Base-by-base conservation (phyloP, 768 basidiomycete species). In the Rhizopogon sp. region DNA sequence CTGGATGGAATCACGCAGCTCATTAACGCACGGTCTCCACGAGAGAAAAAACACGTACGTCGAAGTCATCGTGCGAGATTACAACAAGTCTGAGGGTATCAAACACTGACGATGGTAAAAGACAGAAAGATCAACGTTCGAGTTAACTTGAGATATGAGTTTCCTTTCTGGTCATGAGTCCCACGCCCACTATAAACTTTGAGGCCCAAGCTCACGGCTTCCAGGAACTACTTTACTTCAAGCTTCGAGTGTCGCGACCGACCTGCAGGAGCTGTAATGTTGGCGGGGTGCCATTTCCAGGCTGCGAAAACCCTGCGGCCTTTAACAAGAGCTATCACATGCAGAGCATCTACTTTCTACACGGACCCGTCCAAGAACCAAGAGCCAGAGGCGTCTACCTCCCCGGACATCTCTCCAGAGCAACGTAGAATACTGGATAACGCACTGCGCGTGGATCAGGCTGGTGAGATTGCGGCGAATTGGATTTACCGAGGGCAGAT, bases 391-490 rank as follows among this genome's bases (percentile, higher is more conserved):
- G 70, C 78, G 16, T 69, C 75, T 29, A 72, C 78, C n/a, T 84
- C 88, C 3, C 87, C 90, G 7, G 68, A 76, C 61, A 69, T 92
- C 42, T 72, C 81, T 1, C 58, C 66, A 13, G 62, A 70, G 28
- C 82, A 89, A 61, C 75, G 79, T 39, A 56, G 72, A 16, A 66
- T 67, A 9, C 70, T 93, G 52, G 83, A 88, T 58, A 76, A 71
- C 53, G 90, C 88, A 2, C 73, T 98, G 46, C 81, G 95, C 11
- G 90, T 98, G 20, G 95, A 98, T 72, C 94, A 97, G 61, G 95
- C 94, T 1, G 95, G 95, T 8, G 95, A 98, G 70, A 77, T 96
- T 40, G 95, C 94, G 1, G 95, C 95, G 17, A 98, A 97, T 72
- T 95, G 86, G 76, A 98, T 98, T 51, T 98, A 98, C 72, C 76